Evolutionary conservation across 106 monocot genomes (phyloP).

Genomic region (Phalaenopsis aphrodite): DNA sequence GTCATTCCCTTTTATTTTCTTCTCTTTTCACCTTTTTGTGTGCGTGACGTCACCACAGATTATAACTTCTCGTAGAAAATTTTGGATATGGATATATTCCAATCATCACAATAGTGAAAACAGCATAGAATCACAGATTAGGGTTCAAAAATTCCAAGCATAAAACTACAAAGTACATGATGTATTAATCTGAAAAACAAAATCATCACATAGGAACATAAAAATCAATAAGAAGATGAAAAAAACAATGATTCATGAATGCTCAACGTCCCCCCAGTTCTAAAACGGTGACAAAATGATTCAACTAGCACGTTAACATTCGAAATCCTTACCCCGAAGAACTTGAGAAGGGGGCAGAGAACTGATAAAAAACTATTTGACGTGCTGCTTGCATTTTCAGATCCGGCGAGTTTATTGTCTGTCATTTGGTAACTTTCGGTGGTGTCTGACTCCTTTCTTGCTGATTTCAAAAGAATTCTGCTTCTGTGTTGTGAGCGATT

Average conservation of each 20-base stretch:
- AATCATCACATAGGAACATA: background rate
- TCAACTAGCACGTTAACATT: background rate
- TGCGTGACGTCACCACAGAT: background rate
- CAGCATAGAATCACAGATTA: background rate
- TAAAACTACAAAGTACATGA: background rate
- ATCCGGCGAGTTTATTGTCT: background rate
- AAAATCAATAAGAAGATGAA: background rate
- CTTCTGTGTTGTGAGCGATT: background rate
- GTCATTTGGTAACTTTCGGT: background rate
- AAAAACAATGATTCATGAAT: background rate
- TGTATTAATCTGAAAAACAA: background rate
- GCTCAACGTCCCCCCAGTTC: background rate
- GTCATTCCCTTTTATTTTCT: background rate
- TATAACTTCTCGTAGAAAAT: background rate
- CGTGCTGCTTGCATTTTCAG: constrained; percentile 4
- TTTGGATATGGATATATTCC: background rate
- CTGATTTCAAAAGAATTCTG: background rate
- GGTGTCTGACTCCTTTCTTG: background rate
- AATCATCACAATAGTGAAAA: background rate
- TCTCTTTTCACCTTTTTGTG: background rate
- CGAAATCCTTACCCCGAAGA: constrained; percentile 13
- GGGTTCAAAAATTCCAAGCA: background rate
- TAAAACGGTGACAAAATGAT: background rate
- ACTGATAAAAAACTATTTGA: constrained; percentile 10
- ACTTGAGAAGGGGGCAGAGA: constrained; percentile 19